Base-by-base conservation (phyloP, 768 basidiomycete species). In the Collybiopsis luxurians region DNA sequence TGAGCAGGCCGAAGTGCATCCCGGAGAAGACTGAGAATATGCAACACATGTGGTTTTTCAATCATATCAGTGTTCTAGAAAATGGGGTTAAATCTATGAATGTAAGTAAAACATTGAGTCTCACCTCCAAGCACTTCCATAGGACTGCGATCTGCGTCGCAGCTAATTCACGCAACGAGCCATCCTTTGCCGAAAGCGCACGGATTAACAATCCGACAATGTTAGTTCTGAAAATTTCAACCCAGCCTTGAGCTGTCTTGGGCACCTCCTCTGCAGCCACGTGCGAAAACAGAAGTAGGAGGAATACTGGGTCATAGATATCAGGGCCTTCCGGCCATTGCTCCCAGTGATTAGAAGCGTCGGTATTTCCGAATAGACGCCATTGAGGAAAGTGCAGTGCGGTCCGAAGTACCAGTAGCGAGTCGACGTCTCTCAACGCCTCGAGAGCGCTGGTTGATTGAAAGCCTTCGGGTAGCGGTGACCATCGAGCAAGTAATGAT, bases 211-310 rank as follows among this genome's bases (percentile, higher is more conserved):
- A 61, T 44, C 89, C 81, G 12, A 89, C 79, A 11, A 87, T 74
- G 61, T 96, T 95, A 6, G 88, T 89, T 60, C 93, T 75, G 66
- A 95, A 86, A 17, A 97, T 68, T 64, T 91, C 87, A 13, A 95
- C 87, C 94, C 94, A 96, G n/a, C 78, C 82, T 57, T 88, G 71
- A 0, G 84, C 79, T 0, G 83, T 83, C 1, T 77, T 68, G 0
- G 85, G 87, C 15, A 70, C 77, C 51, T 75, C 77, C 31, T 88
- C 83, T 1, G 73, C 71, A n/a, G 95, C 72, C 67, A 85, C 80
- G 50, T 86, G 79, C 3, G 81, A 78, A 36, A 87, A 81, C n/a
- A 94, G 72, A 2, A 85, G 72, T 31, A 89, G 69, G 13, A 92
- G 64, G 69, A 95, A 92, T 0, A 86, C 66, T 7, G 95, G 93